A percentile compares a stretch with the other conserved stretches of the same genome.
These are phyloP conservation scores for Lanmaoa pseudosensibilis DNA, from an alignment of 768 basidiomycete species.

Conservation along the genomic window DNA sequence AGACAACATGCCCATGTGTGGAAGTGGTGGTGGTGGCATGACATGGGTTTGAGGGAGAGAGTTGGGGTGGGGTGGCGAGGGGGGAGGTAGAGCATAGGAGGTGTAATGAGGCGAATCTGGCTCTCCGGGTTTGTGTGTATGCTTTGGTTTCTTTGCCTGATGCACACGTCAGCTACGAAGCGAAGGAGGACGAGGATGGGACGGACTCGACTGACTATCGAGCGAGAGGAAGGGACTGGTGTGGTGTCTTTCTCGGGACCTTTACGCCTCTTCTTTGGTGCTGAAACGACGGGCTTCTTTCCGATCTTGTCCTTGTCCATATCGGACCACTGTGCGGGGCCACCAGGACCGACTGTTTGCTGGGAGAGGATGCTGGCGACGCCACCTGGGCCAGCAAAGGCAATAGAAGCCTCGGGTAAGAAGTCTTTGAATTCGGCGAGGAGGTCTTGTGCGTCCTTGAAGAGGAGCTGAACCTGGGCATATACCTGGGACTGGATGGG, in stretches of 20 bases:
- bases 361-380: constrained; percentile 54
- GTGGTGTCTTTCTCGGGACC: constrained; percentile 67
- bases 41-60: constrained; percentile 24
- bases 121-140: constrained; percentile 60
- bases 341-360: constrained; percentile 37
- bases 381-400: constrained; percentile 39
- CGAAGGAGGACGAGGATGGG: not conserved
- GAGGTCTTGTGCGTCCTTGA: constrained; percentile 79
- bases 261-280: constrained; percentile 61
- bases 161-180: constrained; percentile 1
- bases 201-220: constrained; percentile 49
- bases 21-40: constrained; percentile 31
- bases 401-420: constrained; percentile 61
- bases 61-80: constrained; percentile 33
- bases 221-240: constrained; percentile 53
- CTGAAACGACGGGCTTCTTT: constrained; percentile 43
- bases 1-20: constrained; percentile 29
- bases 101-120: constrained; percentile 46
- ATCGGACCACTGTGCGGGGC: constrained; percentile 44
- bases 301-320: constrained; percentile 37
- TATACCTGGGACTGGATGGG: constrained; percentile 65
- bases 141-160: constrained; percentile 65
- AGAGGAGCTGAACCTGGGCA: constrained; percentile 75
- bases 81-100: constrained; percentile 45
- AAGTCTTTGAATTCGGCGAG: constrained; percentile 82